Percentiles rank a stretch among this genome's conserved stretches.
phyloP scores from a whole-genome alignment of 2,329 filamentous ascomycete genomes.

The Dothistroma septosporum region DNA sequence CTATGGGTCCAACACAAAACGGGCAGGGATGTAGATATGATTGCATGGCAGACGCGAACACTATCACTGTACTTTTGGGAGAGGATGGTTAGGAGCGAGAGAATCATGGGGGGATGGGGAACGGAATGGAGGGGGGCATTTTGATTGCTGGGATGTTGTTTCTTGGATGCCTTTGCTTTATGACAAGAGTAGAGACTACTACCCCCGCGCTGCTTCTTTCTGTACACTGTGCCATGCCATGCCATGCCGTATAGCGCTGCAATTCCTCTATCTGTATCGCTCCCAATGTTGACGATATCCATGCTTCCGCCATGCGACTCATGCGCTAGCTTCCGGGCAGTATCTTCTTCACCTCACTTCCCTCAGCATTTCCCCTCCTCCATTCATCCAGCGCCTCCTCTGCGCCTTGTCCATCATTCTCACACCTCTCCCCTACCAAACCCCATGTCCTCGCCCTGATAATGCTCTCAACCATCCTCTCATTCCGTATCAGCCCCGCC shows the following conservation, averaged over 20 bases:
- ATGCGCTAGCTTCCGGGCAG: background rate
- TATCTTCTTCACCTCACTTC: background rate
- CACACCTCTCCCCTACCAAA: constrained; percentile 71
- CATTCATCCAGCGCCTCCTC: constrained; percentile 63
- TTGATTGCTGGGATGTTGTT: background rate
- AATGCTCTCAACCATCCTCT: constrained; percentile 72
- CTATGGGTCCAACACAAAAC: constrained; percentile 7
- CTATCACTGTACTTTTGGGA: constrained; percentile 7
- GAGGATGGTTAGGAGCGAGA: background rate
- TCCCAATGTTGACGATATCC: background rate
- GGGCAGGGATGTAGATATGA: constrained; percentile 11
- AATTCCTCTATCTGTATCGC: background rate
- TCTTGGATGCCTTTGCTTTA: background rate
- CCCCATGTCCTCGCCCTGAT: constrained; percentile 79
- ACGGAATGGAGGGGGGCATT: background rate
- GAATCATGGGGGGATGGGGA: background rate
- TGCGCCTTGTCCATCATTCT: constrained; percentile 53
- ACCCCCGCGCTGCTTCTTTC: too few species aligned
- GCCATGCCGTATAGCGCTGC: too few species aligned
- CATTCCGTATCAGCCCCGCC: constrained; percentile 68
- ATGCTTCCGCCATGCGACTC: background rate
- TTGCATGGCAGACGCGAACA: background rate
- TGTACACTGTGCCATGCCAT: too few species aligned
- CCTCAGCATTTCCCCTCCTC: constrained; percentile 39
- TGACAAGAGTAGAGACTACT: too few species aligned